Conservation (phyloP, 768 basidiomycete genomes). For the Collybiopsis luxurians region DNA sequence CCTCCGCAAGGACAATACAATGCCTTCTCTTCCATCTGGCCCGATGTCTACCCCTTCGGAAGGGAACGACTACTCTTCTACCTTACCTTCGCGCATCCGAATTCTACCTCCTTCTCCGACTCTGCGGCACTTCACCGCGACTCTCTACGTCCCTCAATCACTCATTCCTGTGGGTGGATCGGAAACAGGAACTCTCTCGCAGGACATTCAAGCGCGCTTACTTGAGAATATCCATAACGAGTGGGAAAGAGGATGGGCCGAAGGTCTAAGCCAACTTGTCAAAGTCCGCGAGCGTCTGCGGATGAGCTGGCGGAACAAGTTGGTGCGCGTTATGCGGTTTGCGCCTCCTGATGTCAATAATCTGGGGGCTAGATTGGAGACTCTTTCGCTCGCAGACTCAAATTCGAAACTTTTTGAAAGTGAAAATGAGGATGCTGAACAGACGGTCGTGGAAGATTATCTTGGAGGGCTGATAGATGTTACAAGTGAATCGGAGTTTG, state of each 20-base stretch:
- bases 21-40: background rate
- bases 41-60: background rate
- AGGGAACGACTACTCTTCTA: background rate
- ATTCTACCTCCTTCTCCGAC: slow-evolving; percentile 54
- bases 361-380: too few species aligned
- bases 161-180: background rate
- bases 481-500: slow-evolving; percentile 27
- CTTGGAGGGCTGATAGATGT: background rate
- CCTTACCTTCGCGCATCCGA: slow-evolving; percentile 33
- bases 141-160: slow-evolving; percentile 20
- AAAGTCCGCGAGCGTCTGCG: slow-evolving; percentile 43
- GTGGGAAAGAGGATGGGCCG: slow-evolving; percentile 63
- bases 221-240: slow-evolving; percentile 41
- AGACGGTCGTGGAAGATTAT: background rate
- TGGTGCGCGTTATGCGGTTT: slow-evolving; percentile 42
- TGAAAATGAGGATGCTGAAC: background rate
- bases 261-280: slow-evolving; percentile 53
- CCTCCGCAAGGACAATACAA: slow-evolving; percentile 20
- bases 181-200: slow-evolving; percentile 1
- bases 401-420: background rate
- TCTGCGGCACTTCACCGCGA: slow-evolving; percentile 49
- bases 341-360: slow-evolving; percentile 20
- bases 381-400: slow-evolving; percentile 19
- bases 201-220: slow-evolving; percentile 20
- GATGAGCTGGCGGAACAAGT: slow-evolving; percentile 45